Conservation (phyloP, 345 rosid species). For the Brassica incana region DNA sequence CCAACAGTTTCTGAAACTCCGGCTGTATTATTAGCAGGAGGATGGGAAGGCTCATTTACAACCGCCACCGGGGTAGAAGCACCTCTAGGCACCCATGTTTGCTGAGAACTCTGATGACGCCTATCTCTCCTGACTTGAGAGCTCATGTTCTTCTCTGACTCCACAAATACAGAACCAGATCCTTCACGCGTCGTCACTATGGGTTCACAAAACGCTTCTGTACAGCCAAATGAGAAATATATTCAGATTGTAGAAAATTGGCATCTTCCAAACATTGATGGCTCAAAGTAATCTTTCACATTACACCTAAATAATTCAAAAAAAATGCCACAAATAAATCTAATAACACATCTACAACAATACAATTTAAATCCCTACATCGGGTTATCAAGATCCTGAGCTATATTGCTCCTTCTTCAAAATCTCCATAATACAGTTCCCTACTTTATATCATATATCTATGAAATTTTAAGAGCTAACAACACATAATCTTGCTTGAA, state of each 20-base stretch:
- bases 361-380: not conserved
- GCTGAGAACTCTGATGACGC: conserved; percentile 51
- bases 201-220: not conserved
- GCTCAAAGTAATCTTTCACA: no score
- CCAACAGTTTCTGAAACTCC: conserved; percentile 36
- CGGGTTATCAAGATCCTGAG: not conserved
- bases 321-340: not conserved
- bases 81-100: conserved; percentile 75
- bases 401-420: not conserved
- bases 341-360: no score
- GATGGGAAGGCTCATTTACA: conserved; percentile 11
- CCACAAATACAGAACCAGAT: conserved; percentile 27
- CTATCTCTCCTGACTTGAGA: conserved; percentile 55
- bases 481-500: not conserved
- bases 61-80: conserved; percentile 31
- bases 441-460: not conserved
- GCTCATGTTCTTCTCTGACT: conserved; percentile 52
- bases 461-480: not conserved
- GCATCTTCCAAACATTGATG: no score
- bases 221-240: not conserved
- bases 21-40: conserved; percentile 30
- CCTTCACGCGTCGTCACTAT: not conserved
- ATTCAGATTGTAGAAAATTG: not conserved
- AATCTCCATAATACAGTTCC: not conserved
- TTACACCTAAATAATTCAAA: no score